A percentile compares a stretch with the other conserved stretches of the same genome.
These are phyloP conservation scores for Podospora appendiculata DNA, from an alignment of 495 filamentous ascomycete genomes.

Conservation along the genomic window DNA sequence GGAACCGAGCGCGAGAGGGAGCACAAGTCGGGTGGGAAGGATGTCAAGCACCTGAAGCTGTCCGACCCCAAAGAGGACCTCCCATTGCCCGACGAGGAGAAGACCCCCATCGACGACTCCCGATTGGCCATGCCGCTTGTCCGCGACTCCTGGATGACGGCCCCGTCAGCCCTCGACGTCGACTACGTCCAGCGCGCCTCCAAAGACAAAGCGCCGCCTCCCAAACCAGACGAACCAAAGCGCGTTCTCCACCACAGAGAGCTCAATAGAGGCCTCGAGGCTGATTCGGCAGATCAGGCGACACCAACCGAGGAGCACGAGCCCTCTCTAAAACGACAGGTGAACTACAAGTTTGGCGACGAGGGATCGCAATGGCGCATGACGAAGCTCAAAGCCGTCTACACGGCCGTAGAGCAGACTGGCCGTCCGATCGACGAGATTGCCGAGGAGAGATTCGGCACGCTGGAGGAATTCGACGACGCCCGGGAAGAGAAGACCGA, in stretches of 20 bases:
- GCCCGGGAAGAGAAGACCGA: conserved; percentile 94
- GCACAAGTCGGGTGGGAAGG: conserved; percentile 9
- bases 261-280: conserved; percentile 57
- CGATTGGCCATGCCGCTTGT: conserved; percentile 18
- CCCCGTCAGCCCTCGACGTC: conserved; percentile 69
- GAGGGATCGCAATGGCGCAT: conserved; percentile 87
- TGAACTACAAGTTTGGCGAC: conserved; percentile 86
- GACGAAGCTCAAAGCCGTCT: conserved; percentile 84
- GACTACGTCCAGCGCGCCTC: conserved; percentile 71
- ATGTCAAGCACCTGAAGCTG: conserved; percentile 27
- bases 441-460: conserved; percentile 74
- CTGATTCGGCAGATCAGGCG: conserved; percentile 25
- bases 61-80: conserved; percentile 42
- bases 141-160: conserved; percentile 92
- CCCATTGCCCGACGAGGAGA: conserved; percentile 38
- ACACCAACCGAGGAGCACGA: conserved; percentile 11
- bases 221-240: conserved; percentile 58
- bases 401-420: conserved; percentile 68
- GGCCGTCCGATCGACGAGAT: conserved; percentile 67
- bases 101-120: conserved; percentile 17
- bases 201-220: conserved; percentile 38
- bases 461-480: conserved; percentile 78
- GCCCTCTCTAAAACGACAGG: conserved; percentile 50
- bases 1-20: not conserved
- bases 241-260: conserved; percentile 76